phyloP scores from a whole-genome alignment of 1,139 yeast genomes.

The Yamadazyma aaseri region DNA sequence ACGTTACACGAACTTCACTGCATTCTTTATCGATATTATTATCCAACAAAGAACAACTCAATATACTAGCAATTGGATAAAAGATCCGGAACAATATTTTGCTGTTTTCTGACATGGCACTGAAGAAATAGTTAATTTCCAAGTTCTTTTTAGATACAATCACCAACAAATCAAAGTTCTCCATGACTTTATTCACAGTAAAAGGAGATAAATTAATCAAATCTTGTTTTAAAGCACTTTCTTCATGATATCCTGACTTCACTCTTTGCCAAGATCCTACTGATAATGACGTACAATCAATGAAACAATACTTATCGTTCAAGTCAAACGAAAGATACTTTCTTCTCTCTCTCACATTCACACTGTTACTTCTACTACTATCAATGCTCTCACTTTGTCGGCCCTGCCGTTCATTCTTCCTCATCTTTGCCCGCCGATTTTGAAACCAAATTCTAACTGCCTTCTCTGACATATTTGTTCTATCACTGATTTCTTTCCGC shows the following conservation, averaged over 20 bases:
- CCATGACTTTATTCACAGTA: slow-evolving; percentile 60
- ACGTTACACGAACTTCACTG: slow-evolving; percentile 51
- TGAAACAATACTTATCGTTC: slow-evolving; percentile 65
- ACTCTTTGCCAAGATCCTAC: slow-evolving; percentile 82
- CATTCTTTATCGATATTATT: slow-evolving; percentile 43
- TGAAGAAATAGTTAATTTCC: slow-evolving; percentile 72
- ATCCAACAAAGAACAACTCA: slow-evolving; percentile 48
- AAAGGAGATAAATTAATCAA: slow-evolving; percentile 66
- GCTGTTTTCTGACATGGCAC: slow-evolving; percentile 64
- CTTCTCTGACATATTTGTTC: slow-evolving; percentile 85
- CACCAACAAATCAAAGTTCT: slow-evolving; percentile 64
- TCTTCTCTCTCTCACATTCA: slow-evolving; percentile 15
- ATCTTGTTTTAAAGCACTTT: slow-evolving; percentile 37
- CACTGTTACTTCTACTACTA: slow-evolving; percentile 24
- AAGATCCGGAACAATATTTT: slow-evolving; percentile 70
- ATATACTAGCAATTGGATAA: slow-evolving; percentile 53
- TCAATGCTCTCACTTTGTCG: slow-evolving; percentile 14
- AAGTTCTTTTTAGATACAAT: slow-evolving; percentile 64
- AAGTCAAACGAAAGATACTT: slow-evolving; percentile 33
- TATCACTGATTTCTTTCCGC: slow-evolving; percentile 68
- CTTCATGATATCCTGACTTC: slow-evolving; percentile 57
- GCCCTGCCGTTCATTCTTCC: slow-evolving; percentile 55
- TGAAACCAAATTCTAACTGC: slow-evolving; percentile 96
- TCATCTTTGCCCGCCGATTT: slow-evolving; percentile 79
- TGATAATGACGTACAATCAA: slow-evolving; percentile 63